Conservation (phyloP, 495 filamentous ascomycete species). For the Aspergillus wentii region DNA sequence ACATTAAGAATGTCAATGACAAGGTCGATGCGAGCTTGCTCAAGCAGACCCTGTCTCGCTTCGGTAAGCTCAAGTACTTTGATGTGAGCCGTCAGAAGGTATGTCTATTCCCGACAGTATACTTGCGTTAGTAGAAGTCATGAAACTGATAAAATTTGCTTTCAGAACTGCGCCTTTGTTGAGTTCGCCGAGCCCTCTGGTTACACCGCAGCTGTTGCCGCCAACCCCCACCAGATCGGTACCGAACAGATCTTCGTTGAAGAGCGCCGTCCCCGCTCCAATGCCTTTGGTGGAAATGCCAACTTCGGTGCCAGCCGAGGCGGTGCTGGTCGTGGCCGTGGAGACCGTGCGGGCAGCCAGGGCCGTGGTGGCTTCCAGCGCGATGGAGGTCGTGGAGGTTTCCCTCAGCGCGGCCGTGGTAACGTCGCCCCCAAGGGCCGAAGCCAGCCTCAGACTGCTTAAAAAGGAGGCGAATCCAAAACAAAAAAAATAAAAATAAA, state of each 20-base stretch:
- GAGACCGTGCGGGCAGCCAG: conserved; percentile 59
- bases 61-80: conserved; percentile 78
- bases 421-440: conserved; percentile 44
- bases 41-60: conserved; percentile 57
- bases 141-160: too few species aligned
- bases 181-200: conserved; percentile 78
- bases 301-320: conserved; percentile 60
- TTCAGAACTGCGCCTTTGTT: conserved; percentile 91
- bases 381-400: conserved; percentile 56
- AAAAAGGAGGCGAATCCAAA: conserved; percentile 3
- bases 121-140: too few species aligned
- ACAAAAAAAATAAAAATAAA: conserved; percentile 5
- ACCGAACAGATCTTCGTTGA: conserved; percentile 81
- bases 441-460: conserved; percentile 47
- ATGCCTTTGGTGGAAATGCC: conserved; percentile 53
- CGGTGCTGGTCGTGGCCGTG: conserved; percentile 58
- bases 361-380: conserved; percentile 65
- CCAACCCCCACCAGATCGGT: conserved; percentile 81
- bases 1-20: conserved; percentile 90
- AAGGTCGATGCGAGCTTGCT: conserved; percentile 70
- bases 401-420: conserved; percentile 48
- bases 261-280: conserved; percentile 74
- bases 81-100: conserved; percentile 91
- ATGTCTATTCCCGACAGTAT: too few species aligned
- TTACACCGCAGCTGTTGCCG: conserved; percentile 74